Base-by-base conservation (phyloP, 306 rosid species). In the Pterocarpus santalinus region DNA sequence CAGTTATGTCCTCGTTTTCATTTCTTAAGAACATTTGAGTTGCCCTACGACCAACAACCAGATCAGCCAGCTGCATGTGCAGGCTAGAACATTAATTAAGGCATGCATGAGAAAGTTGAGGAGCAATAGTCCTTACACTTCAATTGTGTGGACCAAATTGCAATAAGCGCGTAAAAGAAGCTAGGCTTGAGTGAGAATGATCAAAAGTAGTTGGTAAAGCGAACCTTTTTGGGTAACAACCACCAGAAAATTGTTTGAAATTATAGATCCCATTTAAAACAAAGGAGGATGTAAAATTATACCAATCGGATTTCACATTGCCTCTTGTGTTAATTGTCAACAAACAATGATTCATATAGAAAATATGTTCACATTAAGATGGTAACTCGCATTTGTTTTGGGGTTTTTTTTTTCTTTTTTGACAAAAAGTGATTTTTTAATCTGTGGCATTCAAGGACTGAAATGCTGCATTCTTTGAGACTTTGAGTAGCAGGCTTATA, bases 91-190 rank as follows among this genome's bases (percentile, higher is more conserved):
- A 52, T 35, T 39, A 86, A 67, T 85, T 36, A 88, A 84, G 89
- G 56, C 46, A 36, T 58, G 34, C 91, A 88, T 83, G 88, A 80
- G 83, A 85, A 80, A 65, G 82, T 66, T 55, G 87, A 76, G 84
- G 76, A 53, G 72, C 67, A 79, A 8, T 74, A 1, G 7, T 73
- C 68, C 66, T 43, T 14, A 16, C 52, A 46, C 64, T 3, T 49
- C 5, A 30, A 33, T 30, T 65, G 41, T 46, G 81, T 76, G 87
- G 81, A 41, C 86, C 78, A 71, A 39, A 44, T 22, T 80, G 74
- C 57, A 61, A 39, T 8, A 65, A 12, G 34, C 43, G 51, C 15
- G 17, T 72, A 32, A 79, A 84, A 69, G 72, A 57, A 72, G 47
- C 49, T 8, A 9, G 5, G 62, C n/a, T 68, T 82, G 16, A 64